Conservation (phyloP, 1,139 yeast genomes). For the Hemisphaericaspora lyxosophila region DNA sequence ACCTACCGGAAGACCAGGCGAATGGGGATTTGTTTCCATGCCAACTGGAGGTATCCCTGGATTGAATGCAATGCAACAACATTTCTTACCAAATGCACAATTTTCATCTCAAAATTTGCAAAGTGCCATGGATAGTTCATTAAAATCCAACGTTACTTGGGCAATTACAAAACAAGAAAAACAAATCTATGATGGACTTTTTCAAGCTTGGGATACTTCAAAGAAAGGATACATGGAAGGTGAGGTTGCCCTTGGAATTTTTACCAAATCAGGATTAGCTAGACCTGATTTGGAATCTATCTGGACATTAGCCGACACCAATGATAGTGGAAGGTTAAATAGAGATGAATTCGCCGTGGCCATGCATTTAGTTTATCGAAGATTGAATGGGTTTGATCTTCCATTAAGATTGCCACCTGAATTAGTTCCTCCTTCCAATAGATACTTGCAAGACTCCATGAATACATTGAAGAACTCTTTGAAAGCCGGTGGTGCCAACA, state of each 20-base stretch:
- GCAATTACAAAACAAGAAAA: slow-evolving; percentile 86
- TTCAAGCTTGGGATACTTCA: slow-evolving; percentile 79
- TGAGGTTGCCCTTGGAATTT: slow-evolving; percentile 77
- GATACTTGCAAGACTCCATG: slow-evolving; percentile 48
- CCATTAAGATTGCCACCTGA: slow-evolving; percentile 75
- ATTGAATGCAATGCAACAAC: slow-evolving; percentile 69
- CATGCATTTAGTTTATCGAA: slow-evolving; percentile 77
- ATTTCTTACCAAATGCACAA: slow-evolving; percentile 66
- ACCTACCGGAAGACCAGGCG: slow-evolving; percentile 76
- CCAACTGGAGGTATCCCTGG: slow-evolving; percentile 80
- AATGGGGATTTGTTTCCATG: slow-evolving; percentile 77
- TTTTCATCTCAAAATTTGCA: slow-evolving; percentile 45
- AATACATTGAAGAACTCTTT: slow-evolving; percentile 44
- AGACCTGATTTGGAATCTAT: slow-evolving; percentile 84
- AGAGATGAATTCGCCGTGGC: slow-evolving; percentile 81
- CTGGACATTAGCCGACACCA: slow-evolving; percentile 80
- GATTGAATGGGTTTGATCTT: slow-evolving; percentile 69
- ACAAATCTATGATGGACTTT: slow-evolving; percentile 80
- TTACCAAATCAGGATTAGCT: slow-evolving; percentile 85
- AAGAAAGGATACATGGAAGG: slow-evolving; percentile 75
- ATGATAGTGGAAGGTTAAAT: slow-evolving; percentile 70
- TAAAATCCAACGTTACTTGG: slow-evolving; percentile 60
- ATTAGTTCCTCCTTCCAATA: slow-evolving; percentile 77
- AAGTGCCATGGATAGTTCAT: slow-evolving; percentile 52
- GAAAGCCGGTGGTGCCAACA: slow-evolving; percentile 38